A percentile compares a stretch with the other conserved stretches of the same genome.
Conservation (phyloP, 306 rosid species). For the Alnus rubra region DNA sequence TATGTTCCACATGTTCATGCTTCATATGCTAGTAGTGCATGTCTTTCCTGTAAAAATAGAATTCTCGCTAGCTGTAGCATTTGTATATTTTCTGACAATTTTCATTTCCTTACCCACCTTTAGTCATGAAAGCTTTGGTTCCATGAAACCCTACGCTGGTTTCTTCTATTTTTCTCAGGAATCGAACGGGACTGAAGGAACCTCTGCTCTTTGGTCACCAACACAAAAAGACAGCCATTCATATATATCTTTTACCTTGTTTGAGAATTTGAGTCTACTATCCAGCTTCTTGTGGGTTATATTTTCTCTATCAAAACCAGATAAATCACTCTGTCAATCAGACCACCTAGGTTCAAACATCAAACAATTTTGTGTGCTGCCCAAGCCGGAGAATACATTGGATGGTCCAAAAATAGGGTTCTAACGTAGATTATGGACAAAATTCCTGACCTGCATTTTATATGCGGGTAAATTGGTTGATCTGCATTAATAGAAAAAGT, state of each 20-base stretch:
- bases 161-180: not conserved
- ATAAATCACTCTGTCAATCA: not conserved
- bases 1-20: not conserved
- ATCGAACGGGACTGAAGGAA: not conserved
- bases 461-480: too few species aligned
- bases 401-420: not conserved
- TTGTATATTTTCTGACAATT: not conserved
- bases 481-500: too few species aligned
- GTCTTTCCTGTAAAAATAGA: not conserved
- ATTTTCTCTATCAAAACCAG: not conserved
- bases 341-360: not conserved
- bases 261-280: not conserved
- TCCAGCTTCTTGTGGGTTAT: not conserved
- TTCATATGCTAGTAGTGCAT: not conserved
- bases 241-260: not conserved
- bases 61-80: not conserved
- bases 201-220: not conserved
- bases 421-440: too few species aligned
- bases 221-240: not conserved
- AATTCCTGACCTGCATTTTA: too few species aligned
- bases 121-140: not conserved
- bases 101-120: not conserved
- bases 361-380: not conserved
- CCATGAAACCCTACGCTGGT: not conserved
- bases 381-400: not conserved